phyloP scores from a whole-genome alignment of 225 moss, liverwort and hornwort species.

The Climacium dendroides region DNA sequence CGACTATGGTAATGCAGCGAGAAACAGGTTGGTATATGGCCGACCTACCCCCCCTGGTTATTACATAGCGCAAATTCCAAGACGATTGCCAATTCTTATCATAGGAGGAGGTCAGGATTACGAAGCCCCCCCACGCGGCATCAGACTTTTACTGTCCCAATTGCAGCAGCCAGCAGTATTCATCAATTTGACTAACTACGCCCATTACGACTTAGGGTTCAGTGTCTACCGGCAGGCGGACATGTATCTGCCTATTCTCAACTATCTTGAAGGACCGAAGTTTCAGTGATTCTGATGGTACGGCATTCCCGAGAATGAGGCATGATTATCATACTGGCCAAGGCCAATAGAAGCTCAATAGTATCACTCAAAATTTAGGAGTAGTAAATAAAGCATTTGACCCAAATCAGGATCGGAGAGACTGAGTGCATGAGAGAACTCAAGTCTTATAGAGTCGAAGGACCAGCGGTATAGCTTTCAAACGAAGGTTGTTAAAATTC shows the following conservation, averaged over 20 bases:
- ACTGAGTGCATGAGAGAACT: not conserved
- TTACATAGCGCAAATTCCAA: not conserved
- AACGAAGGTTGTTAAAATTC: not conserved
- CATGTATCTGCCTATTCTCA: slow-evolving; percentile 7
- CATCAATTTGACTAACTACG: slow-evolving; percentile 13
- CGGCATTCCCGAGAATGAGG: not conserved
- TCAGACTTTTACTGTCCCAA: not conserved
- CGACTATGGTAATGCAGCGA: not conserved
- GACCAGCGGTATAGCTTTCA: not conserved
- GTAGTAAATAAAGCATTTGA: not conserved
- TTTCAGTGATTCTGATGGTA: not conserved
- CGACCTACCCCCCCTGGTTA: not conserved
- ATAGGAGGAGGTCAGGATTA: slow-evolving; percentile 14
- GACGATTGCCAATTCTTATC: not conserved
- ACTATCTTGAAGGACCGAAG: slow-evolving; percentile 1
- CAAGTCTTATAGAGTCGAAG: not conserved
- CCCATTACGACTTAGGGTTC: slow-evolving; percentile 21
- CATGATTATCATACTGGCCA: not conserved
- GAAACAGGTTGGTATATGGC: slow-evolving; percentile 2
- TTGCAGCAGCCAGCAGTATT: not conserved
- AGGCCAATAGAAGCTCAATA: not conserved
- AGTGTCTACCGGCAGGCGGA: slow-evolving; percentile 7
- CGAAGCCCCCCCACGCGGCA: slow-evolving; percentile 12
- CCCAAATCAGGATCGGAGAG: not conserved
- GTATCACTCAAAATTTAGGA: not conserved